Conservation (phyloP, 129 eudicot species). For the Escallonia rubra region DNA sequence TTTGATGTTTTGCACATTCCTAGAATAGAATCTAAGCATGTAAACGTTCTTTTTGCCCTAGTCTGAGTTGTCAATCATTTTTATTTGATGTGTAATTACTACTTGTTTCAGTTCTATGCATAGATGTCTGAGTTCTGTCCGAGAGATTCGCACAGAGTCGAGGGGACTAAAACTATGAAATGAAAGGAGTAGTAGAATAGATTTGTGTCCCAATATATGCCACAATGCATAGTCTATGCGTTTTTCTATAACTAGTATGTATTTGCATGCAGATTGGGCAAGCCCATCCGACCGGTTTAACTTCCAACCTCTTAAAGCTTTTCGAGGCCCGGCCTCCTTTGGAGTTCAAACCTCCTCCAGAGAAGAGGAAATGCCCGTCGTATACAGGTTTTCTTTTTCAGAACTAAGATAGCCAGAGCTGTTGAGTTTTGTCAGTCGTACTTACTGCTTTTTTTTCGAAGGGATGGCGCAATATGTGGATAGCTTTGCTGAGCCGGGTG, state of each 20-base stretch:
- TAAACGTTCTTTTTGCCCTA: no score
- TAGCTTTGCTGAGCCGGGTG: constrained; percentile 74
- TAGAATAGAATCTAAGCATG: no score
- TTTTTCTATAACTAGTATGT: not conserved
- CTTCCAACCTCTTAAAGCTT: constrained; percentile 71
- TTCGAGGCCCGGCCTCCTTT: constrained; percentile 97
- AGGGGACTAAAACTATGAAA: no score
- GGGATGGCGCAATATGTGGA: constrained; percentile 85
- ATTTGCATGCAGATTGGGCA: constrained; percentile 71
- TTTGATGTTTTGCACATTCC: no score
- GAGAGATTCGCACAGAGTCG: no score
- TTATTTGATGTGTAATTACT: no score
- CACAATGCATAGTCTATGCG: not conserved
- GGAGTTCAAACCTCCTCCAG: constrained; percentile 93
- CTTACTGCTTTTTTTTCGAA: constrained; percentile 8
- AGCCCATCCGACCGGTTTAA: constrained; percentile 97
- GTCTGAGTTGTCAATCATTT: no score
- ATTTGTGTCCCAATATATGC: not conserved
- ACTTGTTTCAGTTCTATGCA: not conserved
- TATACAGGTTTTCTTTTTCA: constrained; percentile 53
- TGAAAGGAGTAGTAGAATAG: no score
- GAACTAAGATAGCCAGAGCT: no score
- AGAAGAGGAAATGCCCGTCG: constrained; percentile 92
- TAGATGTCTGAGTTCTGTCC: not conserved
- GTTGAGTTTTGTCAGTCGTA: no score